A percentile compares a stretch with the other conserved stretches of the same genome.
phyloP scores from a whole-genome alignment of 352 stramenopile genomes.

The Globisporangium rhizosaccharum region DNA sequence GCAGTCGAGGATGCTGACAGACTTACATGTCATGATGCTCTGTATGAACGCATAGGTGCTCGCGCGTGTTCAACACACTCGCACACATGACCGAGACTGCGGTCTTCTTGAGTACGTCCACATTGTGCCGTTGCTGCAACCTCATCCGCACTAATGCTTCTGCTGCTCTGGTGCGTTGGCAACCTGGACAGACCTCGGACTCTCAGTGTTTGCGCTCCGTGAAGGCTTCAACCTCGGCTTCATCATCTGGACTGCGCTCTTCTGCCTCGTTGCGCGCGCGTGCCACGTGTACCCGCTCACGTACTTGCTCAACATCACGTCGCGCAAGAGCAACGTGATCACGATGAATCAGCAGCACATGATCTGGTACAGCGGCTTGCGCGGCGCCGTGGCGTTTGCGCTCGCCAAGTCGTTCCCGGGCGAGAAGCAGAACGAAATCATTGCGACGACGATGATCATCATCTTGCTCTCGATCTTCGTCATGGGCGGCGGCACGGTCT shows the following conservation, averaged over 20 bases:
- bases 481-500: conserved; percentile 87
- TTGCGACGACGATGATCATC: conserved; percentile 89
- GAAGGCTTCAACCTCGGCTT: conserved; percentile 80
- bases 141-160: not conserved
- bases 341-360: conserved; percentile 91
- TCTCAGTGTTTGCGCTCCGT: conserved; percentile 85
- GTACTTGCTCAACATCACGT: conserved; percentile 46
- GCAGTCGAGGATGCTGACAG: not conserved
- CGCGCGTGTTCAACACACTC: conserved; percentile 87
- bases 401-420: conserved; percentile 88
- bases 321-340: conserved; percentile 53
- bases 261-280: conserved; percentile 80
- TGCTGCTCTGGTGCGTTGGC: not conserved
- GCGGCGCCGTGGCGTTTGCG: conserved; percentile 91
- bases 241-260: conserved; percentile 81
- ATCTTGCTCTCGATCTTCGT: conserved; percentile 91
- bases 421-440: conserved; percentile 81
- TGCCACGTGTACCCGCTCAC: conserved; percentile 88
- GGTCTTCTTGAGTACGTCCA: conserved; percentile 87
- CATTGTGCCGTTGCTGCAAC: not conserved
- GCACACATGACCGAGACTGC: conserved; percentile 89
- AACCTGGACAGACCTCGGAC: conserved; percentile 67
- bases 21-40: not conserved
- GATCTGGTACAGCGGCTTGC: conserved; percentile 93
- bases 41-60: conserved; percentile 37